Evolutionary conservation across 148 eudicot species (phyloP), one percentile per base, ranked within the genome.

Genomic region (Chenopodium suecicum): DNA sequence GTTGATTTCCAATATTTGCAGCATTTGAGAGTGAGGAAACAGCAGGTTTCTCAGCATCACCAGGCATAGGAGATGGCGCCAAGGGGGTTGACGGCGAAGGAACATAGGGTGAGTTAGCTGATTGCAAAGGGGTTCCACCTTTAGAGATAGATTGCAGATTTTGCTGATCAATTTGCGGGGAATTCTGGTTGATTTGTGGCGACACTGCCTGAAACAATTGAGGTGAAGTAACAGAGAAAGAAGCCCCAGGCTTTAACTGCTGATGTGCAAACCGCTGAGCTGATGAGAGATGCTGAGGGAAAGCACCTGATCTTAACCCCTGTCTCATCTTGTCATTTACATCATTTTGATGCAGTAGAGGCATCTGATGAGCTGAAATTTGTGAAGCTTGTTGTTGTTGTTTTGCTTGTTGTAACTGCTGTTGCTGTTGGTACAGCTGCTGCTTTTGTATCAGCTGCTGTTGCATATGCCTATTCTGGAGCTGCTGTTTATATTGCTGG

Each of bases 111-210:
- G 98, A 93, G 86, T 83, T 93, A 63, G 94, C 90, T 56, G 98
- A 90, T 82, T 92, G 97, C 84, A 91, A 83, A 77, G 97, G 97
- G 66, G 98, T 94, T 56, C 95, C 98, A 83, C 82, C 83, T 87
- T 90, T 94, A 13, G 87, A 47, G 20, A 87, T 78, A 52, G 93
- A 76, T 37, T 84, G 89, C 82, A 90, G 56, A 89, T 80, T 91
- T 81, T 90, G 93, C 85, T 91, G 98, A 82, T 95, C 98, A 31
- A 91, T 86, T 85, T 95, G 97, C 10, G 99, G 99, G 69, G 98
- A 80, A 82, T 95, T 97, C 72, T 89, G 97, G 78, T 88, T 86
- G 77, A 92, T 86, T 82, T 93, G 97, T 50, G 96, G 98, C 85
- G 98, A 93, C 65, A 79, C 81, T 50, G 94, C 87, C 79, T 87